These are phyloP conservation scores for Talaromyces marneffei DNA, from an alignment of 2,329 filamentous ascomycete species.

Conservation along the genomic window DNA sequence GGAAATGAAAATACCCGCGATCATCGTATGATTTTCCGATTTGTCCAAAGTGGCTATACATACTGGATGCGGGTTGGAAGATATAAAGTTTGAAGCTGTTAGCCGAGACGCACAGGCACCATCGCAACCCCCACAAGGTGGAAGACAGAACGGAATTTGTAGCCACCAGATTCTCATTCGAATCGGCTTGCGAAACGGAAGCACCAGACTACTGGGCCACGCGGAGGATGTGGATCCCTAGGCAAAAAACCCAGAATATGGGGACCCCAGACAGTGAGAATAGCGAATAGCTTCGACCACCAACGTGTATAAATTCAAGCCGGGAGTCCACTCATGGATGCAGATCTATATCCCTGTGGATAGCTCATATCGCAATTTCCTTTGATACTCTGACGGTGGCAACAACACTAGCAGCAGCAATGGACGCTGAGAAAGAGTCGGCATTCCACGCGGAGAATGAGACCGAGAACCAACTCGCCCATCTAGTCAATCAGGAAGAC, in stretches of 20 bases:
- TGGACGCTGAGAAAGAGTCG: not conserved
- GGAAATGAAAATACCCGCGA: too few species aligned
- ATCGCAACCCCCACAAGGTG: not conserved
- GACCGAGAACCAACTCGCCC: slow-evolving; percentile 22
- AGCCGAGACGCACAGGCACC: not conserved
- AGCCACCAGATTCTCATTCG: not conserved
- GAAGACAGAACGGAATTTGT: not conserved
- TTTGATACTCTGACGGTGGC: not conserved
- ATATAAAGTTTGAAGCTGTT: not conserved
- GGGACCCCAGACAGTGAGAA: not conserved
- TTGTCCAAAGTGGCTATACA: not conserved
- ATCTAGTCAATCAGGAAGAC: not conserved
- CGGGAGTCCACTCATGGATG: not conserved
- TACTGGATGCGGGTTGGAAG: not conserved
- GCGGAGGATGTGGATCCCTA: not conserved
- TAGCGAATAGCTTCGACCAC: not conserved
- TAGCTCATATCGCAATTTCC: not conserved
- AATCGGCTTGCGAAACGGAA: not conserved
- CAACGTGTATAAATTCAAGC: not conserved
- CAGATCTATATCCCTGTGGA: not conserved
- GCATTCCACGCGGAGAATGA: slow-evolving; percentile 15
- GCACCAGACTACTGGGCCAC: not conserved
- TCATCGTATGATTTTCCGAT: not conserved
- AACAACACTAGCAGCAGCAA: not conserved
- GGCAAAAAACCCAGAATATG: not conserved